Percentiles rank a stretch among this genome's conserved stretches.
Evolutionary conservation across 768 basidiomycete species (phyloP).

Genomic region (Lentinula sp.): DNA sequence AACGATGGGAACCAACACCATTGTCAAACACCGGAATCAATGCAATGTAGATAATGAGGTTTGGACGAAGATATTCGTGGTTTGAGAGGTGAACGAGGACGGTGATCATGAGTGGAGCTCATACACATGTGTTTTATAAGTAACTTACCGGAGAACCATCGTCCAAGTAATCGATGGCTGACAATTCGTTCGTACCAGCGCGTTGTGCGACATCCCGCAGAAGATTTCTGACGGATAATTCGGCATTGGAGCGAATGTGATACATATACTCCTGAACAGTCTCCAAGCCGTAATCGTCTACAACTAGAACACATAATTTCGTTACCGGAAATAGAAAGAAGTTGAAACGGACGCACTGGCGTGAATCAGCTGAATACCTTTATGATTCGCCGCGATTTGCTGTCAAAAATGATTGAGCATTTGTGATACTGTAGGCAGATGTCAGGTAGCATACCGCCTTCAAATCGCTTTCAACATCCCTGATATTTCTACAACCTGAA

Average conservation of each 20-base stretch:
- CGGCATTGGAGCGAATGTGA: conserved; percentile 86
- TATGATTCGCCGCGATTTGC: conserved; percentile 95
- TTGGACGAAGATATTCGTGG: too few species aligned
- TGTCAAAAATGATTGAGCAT: conserved; percentile 19
- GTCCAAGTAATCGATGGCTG: conserved; percentile 79
- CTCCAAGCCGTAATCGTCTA: conserved; percentile 78
- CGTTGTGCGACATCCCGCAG: conserved; percentile 70
- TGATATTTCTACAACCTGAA: conserved; percentile 81
- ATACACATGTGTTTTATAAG: background rate
- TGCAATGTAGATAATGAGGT: too few species aligned
- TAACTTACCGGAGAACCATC: conserved; percentile 74
- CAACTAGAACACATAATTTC: conserved; percentile 39
- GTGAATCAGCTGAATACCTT: conserved; percentile 82
- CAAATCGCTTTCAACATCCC: conserved; percentile 88
- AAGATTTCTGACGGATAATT: conserved; percentile 77
- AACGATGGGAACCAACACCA: background rate
- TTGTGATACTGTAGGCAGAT: conserved; percentile 6
- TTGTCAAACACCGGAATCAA: background rate
- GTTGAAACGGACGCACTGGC: conserved; percentile 45
- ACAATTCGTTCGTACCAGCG: conserved; percentile 57
- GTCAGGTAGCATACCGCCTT: conserved; percentile 59
- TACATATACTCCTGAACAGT: conserved; percentile 94
- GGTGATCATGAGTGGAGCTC: background rate
- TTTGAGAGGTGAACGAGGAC: background rate
- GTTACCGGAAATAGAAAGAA: conserved; percentile 6